Conservation (phyloP, 441 rosid genomes). For the Aleurites moluccanus region DNA sequence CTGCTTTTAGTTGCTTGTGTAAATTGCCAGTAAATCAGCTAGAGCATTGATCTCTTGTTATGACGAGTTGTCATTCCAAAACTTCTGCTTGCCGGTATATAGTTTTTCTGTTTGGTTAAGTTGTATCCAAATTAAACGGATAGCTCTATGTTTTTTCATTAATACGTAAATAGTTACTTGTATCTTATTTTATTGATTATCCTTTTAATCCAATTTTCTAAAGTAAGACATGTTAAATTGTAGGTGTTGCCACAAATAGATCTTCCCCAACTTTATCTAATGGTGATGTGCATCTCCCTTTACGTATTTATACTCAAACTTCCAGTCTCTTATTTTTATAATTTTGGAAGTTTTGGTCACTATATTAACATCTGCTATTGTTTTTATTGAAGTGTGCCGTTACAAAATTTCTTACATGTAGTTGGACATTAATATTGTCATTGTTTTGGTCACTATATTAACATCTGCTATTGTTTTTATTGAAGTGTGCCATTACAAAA, state of each 20-base stretch:
- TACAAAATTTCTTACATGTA: neutral
- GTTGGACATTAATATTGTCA: neutral
- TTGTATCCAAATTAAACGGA: neutral
- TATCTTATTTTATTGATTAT: neutral
- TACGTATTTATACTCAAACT: conserved; percentile 15
- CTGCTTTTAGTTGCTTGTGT: neutral
- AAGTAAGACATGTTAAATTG: conserved; percentile 32
- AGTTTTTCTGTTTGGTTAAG: conserved; percentile 3
- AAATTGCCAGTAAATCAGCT: conserved; percentile 10
- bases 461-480: no score
- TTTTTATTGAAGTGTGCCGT: neutral
- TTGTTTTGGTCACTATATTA: no score
- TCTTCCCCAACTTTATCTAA: conserved; percentile 24
- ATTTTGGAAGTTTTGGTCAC: conserved; percentile 18
- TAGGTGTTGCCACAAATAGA: conserved; percentile 32
- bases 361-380: neutral
- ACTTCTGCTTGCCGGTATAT: conserved; percentile 11
- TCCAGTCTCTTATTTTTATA: neutral
- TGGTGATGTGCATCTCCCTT: conserved; percentile 31
- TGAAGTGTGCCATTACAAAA: no score
- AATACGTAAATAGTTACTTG: neutral
- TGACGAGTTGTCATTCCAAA: neutral
- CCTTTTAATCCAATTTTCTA: conserved; percentile 16
- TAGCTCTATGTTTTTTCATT: neutral
- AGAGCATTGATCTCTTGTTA: conserved; percentile 12